Evolutionary conservation across 2,329 filamentous ascomycete genomes (phyloP), one percentile per base, ranked within the genome.

Genomic region (Exophiala alcalophila): DNA sequence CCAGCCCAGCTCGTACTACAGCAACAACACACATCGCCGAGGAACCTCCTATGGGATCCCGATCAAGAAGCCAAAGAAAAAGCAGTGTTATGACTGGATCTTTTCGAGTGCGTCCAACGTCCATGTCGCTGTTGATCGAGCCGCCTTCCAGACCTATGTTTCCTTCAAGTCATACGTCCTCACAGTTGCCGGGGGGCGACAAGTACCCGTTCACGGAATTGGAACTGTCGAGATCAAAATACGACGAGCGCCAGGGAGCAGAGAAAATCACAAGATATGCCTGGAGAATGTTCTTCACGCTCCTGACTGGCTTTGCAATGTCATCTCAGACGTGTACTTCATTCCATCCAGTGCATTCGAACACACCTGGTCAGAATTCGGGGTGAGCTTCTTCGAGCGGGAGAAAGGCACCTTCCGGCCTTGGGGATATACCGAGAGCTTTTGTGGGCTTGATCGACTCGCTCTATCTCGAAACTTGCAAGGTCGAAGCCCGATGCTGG

Each of bases 211-310:
- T 7, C 54, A 52, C 14, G 62, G 62, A 2, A 55, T 64, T 12
- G 61, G 62, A 3, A 59, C 53, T 3, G 62, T 65, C 14, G 58
- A 61, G 38, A 32, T 65, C 8, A 41, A 53, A 14, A 57, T 64
- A 8, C 47, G 49, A 4, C 50, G 55, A 20, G 50, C 47, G 4
- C 49, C 45, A 3, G 44, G 47, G 6, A 53, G 56, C 25, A 44
- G 51, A 16, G 48, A 53, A 3, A 44, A 51, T 21, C 53, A 60
- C 33, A 56, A 44, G 0, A 50, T 65, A 12, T 39, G 50, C 11
- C 47, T 65, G 9, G 53, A 65, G 14, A 56, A 60, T 40, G 62
- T 65, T 27, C 49, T 64, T 29, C 61, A 65, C 47, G 59, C 61
- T 39, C 63, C 63, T 1, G 56, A 56, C 24, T 61, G 61, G 33